Conservation (phyloP, 805 yeast species). For the Yarrowia bubula region DNA sequence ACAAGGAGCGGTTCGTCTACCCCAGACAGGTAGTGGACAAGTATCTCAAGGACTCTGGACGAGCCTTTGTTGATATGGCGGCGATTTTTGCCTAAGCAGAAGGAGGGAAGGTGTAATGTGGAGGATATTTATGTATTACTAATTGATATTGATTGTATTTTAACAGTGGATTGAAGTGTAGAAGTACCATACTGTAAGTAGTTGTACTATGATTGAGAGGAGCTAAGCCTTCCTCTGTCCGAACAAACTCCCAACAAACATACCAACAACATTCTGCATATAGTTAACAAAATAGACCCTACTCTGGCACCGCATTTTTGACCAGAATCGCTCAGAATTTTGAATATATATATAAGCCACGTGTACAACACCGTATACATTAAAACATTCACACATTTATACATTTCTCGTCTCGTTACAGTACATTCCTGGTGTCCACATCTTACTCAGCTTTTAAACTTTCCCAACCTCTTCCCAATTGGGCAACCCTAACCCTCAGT, state of each 20-base stretch:
- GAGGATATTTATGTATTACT: slow-evolving; percentile 24
- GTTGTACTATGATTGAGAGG: not conserved
- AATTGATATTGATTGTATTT: not conserved
- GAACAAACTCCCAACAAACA: no score
- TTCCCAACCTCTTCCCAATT: not conserved
- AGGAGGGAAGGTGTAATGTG: not conserved
- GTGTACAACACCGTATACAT: no score
- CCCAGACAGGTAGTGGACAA: slow-evolving; percentile 62
- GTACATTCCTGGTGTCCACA: not conserved
- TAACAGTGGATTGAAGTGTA: not conserved
- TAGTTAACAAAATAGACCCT: no score
- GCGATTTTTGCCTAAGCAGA: slow-evolving; percentile 52
- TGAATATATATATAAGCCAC: no score
- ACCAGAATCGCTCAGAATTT: no score
- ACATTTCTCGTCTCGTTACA: not conserved
- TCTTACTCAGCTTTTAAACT: no score
- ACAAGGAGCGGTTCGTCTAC: slow-evolving; percentile 56
- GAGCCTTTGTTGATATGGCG: slow-evolving; percentile 84
- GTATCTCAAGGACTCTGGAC: slow-evolving; percentile 77
- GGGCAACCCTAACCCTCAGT: not conserved
- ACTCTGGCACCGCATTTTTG: no score
- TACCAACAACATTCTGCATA: no score
- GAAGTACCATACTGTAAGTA: not conserved
- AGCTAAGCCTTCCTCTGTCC: no score
- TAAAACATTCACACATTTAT: no score